These are phyloP conservation scores for Alternaria dauci DNA, from an alignment of 2,329 filamentous ascomycete species.

Conservation along the genomic window DNA sequence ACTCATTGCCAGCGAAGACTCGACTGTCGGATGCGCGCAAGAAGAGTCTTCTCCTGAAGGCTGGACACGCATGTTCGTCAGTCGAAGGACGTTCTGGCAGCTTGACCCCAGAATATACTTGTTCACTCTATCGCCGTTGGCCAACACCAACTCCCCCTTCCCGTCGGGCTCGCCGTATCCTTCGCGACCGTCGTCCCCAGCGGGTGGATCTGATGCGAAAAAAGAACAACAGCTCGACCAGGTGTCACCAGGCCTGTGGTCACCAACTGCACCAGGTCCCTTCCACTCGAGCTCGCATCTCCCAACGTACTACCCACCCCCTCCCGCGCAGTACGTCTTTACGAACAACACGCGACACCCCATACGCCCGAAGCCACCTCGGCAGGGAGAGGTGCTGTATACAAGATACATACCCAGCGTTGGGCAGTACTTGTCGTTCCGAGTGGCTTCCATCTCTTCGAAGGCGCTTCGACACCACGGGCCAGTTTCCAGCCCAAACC, in stretches of 20 bases:
- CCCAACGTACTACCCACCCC: conserved; percentile 88
- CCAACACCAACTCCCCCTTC: conserved; percentile 57
- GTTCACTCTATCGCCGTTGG: conserved; percentile 76
- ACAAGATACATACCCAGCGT: conserved; percentile 83
- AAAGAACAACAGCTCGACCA: conserved; percentile 44
- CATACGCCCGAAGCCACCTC: conserved; percentile 83
- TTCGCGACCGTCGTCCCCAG: conserved; percentile 62
- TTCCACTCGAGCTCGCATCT: conserved; percentile 85
- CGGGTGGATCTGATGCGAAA: conserved; percentile 34
- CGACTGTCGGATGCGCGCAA: conserved; percentile 72
- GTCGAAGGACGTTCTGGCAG: conserved; percentile 88
- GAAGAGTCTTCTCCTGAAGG: conserved; percentile 69
- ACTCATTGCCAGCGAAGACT: conserved; percentile 77
- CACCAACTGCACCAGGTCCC: conserved; percentile 64
- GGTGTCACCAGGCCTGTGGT: conserved; percentile 48
- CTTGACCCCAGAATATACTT: conserved; percentile 86
- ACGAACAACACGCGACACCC: conserved; percentile 85
- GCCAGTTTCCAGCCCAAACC: conserved; percentile 52
- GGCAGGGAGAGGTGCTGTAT: conserved; percentile 92
- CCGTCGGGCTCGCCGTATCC: conserved; percentile 60
- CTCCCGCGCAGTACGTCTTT: conserved; percentile 80
- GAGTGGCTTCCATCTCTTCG: conserved; percentile 76
- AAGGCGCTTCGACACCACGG: conserved; percentile 71
- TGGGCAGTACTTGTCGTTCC: conserved; percentile 86
- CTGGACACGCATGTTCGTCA: conserved; percentile 85